Evolutionary conservation across 768 basidiomycete species (phyloP).

Genomic region (Lepiota brunneoincarnata): DNA sequence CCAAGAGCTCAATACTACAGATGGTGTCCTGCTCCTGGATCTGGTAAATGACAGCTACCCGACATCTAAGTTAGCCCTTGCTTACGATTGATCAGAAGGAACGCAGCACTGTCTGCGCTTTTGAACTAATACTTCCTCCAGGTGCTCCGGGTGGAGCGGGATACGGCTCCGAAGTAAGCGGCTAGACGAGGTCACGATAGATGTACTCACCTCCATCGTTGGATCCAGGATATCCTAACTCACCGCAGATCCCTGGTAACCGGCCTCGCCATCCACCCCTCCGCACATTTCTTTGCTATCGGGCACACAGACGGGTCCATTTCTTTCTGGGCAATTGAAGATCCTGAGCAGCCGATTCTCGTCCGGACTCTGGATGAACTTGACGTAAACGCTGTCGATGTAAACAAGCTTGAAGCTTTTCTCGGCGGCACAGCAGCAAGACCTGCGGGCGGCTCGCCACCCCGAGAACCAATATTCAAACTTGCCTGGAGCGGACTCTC

Average conservation of each 20-base stretch:
- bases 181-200: not conserved
- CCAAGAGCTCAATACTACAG: constrained; percentile 28
- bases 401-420: constrained; percentile 40
- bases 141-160: constrained; percentile 80
- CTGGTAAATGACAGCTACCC: constrained; percentile 36
- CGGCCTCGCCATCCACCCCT: constrained; percentile 68
- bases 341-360: constrained; percentile 71
- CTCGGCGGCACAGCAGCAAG: constrained; percentile 21
- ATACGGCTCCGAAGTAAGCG: constrained; percentile 51
- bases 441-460: constrained; percentile 13
- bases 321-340: constrained; percentile 80
- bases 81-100: constrained; percentile 32
- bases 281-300: constrained; percentile 72
- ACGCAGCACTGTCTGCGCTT: constrained; percentile 53
- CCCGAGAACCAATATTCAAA: constrained; percentile 80
- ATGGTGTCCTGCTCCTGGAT: constrained; percentile 59
- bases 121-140: constrained; percentile 69
- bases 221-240: constrained; percentile 56
- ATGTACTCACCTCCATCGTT: not conserved
- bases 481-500: constrained; percentile 81
- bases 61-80: not conserved
- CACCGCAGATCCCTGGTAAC: constrained; percentile 73
- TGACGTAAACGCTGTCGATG: constrained; percentile 56
- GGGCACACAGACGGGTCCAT: constrained; percentile 84
- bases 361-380: constrained; percentile 64